phyloP scores from a whole-genome alignment of 768 basidiomycete species.

The Kwoniella sp. region DNA sequence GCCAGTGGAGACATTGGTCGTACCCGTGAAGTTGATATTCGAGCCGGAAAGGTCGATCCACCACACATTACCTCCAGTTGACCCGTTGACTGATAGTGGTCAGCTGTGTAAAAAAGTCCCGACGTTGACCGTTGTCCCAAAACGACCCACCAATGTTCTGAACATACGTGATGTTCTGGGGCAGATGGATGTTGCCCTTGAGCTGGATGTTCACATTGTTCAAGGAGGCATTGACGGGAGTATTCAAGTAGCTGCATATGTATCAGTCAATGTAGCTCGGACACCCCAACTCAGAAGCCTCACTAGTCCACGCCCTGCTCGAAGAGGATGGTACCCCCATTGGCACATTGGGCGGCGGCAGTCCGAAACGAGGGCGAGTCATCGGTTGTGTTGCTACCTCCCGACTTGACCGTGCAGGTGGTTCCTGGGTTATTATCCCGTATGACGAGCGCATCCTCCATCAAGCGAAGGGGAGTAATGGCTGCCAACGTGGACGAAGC shows the following conservation, averaged over 20 bases:
- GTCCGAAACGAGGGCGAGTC: conserved; percentile 24
- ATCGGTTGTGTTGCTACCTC: conserved; percentile 17
- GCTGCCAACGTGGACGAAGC: too few species aligned
- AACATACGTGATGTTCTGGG: conserved; percentile 53
- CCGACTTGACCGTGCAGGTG: conserved; percentile 6
- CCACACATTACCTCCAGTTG: conserved; percentile 44
- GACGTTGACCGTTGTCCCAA: background rate
- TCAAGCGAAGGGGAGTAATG: too few species aligned
- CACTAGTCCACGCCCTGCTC: conserved; percentile 32
- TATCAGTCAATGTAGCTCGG: background rate
- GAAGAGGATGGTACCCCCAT: conserved; percentile 25
- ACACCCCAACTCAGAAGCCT: conserved; percentile 1
- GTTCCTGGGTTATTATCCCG: conserved; percentile 1
- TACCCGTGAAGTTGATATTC: conserved; percentile 53
- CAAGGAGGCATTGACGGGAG: conserved; percentile 32
- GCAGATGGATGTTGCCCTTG: conserved; percentile 55
- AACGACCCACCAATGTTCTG: conserved; percentile 44
- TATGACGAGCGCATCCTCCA: too few species aligned
- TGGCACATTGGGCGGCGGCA: conserved; percentile 28
- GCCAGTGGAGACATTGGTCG: conserved; percentile 52
- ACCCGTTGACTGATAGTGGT: conserved; percentile 30
- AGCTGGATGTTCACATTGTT: conserved; percentile 53
- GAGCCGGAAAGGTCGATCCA: conserved; percentile 56
- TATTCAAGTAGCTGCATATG: conserved; percentile 27
- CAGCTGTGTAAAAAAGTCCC: background rate